These are phyloP conservation scores for Pythium diclinum DNA, from an alignment of 352 stramenopile species.

Conservation along the genomic window DNA sequence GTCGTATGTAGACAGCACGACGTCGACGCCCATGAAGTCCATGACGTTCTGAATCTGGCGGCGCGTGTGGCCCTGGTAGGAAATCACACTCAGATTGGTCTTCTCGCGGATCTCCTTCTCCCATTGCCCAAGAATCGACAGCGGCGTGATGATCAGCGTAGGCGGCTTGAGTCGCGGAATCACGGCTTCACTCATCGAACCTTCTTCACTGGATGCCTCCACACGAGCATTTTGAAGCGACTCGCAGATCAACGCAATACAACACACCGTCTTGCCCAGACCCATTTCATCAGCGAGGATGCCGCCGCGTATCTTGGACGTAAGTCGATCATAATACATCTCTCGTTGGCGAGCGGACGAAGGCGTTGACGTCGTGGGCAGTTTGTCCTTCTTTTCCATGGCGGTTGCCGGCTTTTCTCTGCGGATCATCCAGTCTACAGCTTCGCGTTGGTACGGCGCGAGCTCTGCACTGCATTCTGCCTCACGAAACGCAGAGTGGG, in stretches of 20 bases:
- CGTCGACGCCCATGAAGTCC: constrained; percentile 77
- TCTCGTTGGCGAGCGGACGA: constrained; percentile 26
- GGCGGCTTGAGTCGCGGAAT: constrained; percentile 47
- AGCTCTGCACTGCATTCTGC: constrained; percentile 62
- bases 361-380: constrained; percentile 15
- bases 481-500: constrained; percentile 14
- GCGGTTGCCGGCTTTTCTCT: constrained; percentile 31
- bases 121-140: constrained; percentile 87
- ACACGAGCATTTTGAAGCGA: constrained; percentile 48
- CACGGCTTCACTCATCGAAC: constrained; percentile 8
- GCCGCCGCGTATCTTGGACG: constrained; percentile 48
- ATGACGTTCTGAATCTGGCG: constrained; percentile 59
- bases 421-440: constrained; percentile 88
- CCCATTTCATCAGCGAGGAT: constrained; percentile 89
- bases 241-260: constrained; percentile 74
- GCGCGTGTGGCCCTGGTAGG: constrained; percentile 65
- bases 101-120: constrained; percentile 77
- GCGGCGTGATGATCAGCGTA: constrained; percentile 74
- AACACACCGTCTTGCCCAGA: constrained; percentile 89
- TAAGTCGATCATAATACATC: constrained; percentile 28
- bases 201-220: constrained; percentile 21
- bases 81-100: constrained; percentile 70
- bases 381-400: constrained; percentile 25
- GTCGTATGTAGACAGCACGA: constrained; percentile 82
- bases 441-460: constrained; percentile 78